Conservation (phyloP, 179 eudicot genomes). For the Beta lomatogona region DNA sequence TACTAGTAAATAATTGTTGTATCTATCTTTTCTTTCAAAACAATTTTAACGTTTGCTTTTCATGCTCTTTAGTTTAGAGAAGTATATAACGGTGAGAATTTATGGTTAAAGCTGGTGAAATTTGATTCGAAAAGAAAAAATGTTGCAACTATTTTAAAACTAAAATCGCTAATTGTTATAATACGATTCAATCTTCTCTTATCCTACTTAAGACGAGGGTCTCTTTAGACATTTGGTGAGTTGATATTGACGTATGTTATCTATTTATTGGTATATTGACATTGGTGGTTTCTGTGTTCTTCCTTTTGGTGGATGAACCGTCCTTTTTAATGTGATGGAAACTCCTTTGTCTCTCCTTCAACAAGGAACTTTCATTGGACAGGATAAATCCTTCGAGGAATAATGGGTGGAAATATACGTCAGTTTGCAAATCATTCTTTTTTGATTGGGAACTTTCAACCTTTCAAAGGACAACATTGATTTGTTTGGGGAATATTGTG, state of each 20-base stretch:
- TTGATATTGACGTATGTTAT: not conserved
- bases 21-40: too few relatives aligned
- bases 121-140: too few relatives aligned
- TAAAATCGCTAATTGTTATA: too few relatives aligned
- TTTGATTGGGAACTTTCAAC: constrained; percentile 3
- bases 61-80: too few relatives aligned
- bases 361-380: not conserved
- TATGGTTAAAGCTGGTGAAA: too few relatives aligned
- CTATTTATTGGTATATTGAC: not conserved
- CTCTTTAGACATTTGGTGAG: not conserved
- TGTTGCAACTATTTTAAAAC: too few relatives aligned
- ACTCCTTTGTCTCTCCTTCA: constrained; percentile 11
- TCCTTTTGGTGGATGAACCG: constrained; percentile 14
- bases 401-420: not conserved
- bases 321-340: constrained; percentile 21
- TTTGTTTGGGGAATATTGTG: constrained; percentile 1
- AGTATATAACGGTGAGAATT: too few relatives aligned
- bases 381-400: not conserved
- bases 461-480: constrained; percentile 15
- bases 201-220: not conserved
- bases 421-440: not conserved
- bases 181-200: too few relatives aligned
- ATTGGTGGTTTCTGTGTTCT: constrained; percentile 7
- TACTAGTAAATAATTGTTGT: too few relatives aligned
- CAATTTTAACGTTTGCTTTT: too few relatives aligned